phyloP scores from a whole-genome alignment of 169 alveolate genomes.

The Eimeria praecox region DNA sequence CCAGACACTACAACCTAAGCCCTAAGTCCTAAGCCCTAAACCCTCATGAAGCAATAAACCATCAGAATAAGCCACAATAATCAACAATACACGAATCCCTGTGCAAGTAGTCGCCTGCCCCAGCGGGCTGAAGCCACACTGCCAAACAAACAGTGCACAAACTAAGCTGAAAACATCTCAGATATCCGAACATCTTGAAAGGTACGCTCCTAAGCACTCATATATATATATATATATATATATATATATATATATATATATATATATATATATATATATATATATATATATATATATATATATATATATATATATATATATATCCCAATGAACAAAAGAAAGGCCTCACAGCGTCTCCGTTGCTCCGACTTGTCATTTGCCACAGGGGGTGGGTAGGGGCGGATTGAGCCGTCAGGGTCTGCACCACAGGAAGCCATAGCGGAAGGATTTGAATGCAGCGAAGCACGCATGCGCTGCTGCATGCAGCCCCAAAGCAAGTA shows the following conservation, averaged over 20 bases:
- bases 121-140: background rate
- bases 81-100: background rate
- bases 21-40: background rate
- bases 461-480: background rate
- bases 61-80: too few relatives aligned
- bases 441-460: background rate
- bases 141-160: background rate
- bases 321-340: background rate
- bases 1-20: too few relatives aligned
- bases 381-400: conserved; percentile 78
- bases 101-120: background rate
- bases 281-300: too few relatives aligned
- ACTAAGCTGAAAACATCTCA: background rate
- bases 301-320: too few relatives aligned
- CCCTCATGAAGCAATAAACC: background rate
- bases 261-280: too few relatives aligned
- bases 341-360: conserved; percentile 69
- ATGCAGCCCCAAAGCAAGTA: background rate
- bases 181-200: background rate
- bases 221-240: too few relatives aligned
- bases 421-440: conserved; percentile 14
- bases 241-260: too few relatives aligned
- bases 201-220: too few relatives aligned
- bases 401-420: conserved; percentile 80
- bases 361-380: conserved; percentile 69